These are phyloP conservation scores for Suillus americanus DNA, from an alignment of 768 basidiomycete species.

Conservation along the genomic window DNA sequence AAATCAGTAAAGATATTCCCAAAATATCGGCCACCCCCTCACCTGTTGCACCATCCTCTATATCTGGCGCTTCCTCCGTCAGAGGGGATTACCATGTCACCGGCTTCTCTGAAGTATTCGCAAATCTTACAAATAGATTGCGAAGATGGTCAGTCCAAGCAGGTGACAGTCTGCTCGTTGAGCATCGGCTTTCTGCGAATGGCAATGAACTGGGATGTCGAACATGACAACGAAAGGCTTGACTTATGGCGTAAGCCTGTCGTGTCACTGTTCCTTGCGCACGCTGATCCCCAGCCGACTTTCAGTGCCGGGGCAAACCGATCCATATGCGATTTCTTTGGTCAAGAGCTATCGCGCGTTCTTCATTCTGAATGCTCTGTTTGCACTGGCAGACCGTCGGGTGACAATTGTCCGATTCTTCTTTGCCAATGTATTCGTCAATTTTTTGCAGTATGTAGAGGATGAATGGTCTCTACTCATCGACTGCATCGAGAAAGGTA, in stretches of 20 bases:
- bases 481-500: conserved; percentile 15
- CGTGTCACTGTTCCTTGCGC: neutral
- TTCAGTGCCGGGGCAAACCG: conserved; percentile 13
- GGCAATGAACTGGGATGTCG: neutral
- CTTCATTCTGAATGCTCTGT: conserved; percentile 21
- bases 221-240: neutral
- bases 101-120: neutral
- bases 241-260: neutral
- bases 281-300: neutral
- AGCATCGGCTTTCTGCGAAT: neutral
- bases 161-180: neutral
- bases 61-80: neutral
- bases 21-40: conserved; percentile 9
- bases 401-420: conserved; percentile 2
- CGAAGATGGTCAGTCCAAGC: neutral
- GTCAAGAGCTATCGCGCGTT: conserved; percentile 17
- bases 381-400: conserved; percentile 14
- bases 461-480: conserved; percentile 20
- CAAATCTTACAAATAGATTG: neutral
- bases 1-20: conserved; percentile 10
- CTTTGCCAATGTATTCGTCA: conserved; percentile 13
- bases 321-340: conserved; percentile 17
- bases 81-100: neutral
- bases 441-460: conserved; percentile 15
- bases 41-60: neutral